Conservation (phyloP, 768 basidiomycete genomes). For the Leccinum imitatum region DNA sequence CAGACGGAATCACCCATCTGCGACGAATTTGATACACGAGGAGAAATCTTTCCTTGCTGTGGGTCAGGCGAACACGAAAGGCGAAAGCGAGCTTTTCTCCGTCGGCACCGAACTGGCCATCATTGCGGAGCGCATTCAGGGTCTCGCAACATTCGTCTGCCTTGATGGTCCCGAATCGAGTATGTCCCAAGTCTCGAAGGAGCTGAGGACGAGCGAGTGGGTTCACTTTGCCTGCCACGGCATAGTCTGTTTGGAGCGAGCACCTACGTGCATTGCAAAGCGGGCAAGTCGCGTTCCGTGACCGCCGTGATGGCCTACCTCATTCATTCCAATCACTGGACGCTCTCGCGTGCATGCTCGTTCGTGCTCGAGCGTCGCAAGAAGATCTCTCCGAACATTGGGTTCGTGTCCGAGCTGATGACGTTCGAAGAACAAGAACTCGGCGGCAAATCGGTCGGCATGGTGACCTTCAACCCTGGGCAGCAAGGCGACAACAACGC, state of each 20-base stretch:
- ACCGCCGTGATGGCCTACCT: slow-evolving; percentile 97
- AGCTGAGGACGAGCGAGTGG: no score
- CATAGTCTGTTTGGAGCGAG: slow-evolving; percentile 42
- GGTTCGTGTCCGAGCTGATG: slow-evolving; percentile 94
- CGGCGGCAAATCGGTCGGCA: slow-evolving; percentile 50
- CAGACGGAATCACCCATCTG: no score
- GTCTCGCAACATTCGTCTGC: no score
- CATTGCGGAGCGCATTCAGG: no score
- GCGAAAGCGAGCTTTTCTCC: no score
- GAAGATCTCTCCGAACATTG: slow-evolving; percentile 96
- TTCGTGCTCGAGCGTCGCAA: slow-evolving; percentile 92
- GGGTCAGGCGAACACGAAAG: no score
- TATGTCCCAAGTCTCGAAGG: no score
- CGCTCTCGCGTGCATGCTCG: slow-evolving; percentile 84
- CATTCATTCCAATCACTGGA: slow-evolving; percentile 97
- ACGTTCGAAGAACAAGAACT: slow-evolving; percentile 90
- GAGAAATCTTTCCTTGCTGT: no score
- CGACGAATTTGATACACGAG: no score
- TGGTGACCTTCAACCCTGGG: slow-evolving; percentile 18
- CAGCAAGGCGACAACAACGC: slow-evolving; percentile 10
- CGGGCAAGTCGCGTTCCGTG: slow-evolving; percentile 71
- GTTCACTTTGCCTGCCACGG: no score
- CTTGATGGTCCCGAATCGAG: no score
- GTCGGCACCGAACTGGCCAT: no score
- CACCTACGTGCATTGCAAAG: slow-evolving; percentile 95